These are phyloP conservation scores for Didymella pinodella DNA, from an alignment of 2,329 filamentous ascomycete genomes.

Conservation along the genomic window DNA sequence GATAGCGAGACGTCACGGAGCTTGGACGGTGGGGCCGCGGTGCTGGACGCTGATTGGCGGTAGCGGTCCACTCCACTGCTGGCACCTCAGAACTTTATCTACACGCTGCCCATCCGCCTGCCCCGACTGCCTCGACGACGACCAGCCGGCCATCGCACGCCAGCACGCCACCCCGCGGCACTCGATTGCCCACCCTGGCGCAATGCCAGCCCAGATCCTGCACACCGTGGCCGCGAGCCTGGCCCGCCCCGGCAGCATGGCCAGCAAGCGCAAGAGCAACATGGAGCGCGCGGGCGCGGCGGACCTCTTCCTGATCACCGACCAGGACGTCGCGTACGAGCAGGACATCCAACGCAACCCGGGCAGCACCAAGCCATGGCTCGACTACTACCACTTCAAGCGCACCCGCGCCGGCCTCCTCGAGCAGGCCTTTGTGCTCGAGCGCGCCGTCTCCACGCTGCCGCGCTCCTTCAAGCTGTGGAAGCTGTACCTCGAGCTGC, in stretches of 20 bases:
- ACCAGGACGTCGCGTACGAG: conserved; percentile 94
- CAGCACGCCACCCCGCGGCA: conserved; percentile 33
- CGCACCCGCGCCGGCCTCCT: conserved; percentile 81
- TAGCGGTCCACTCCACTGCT: background rate
- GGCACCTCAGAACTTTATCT: conserved; percentile 12
- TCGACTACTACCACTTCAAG: conserved; percentile 93
- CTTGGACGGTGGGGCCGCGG: conserved; percentile 13
- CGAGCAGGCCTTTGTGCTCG: conserved; percentile 88
- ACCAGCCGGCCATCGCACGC: conserved; percentile 11
- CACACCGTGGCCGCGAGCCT: conserved; percentile 29
- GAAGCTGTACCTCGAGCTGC: conserved; percentile 94
- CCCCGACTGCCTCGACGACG: background rate
- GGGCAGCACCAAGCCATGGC: conserved; percentile 90
- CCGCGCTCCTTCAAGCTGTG: conserved; percentile 97
- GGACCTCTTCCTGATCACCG: conserved; percentile 64
- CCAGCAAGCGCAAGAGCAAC: conserved; percentile 39
- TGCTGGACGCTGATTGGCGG: background rate
- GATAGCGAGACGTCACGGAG: conserved; percentile 12
- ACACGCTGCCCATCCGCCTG: background rate
- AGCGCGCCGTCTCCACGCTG: conserved; percentile 87
- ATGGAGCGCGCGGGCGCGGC: conserved; percentile 38
- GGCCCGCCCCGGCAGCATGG: background rate
- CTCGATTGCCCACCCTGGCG: conserved; percentile 41
- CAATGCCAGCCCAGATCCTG: conserved; percentile 56
- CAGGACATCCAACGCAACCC: conserved; percentile 90